Percentiles rank a stretch among this genome's conserved stretches.
phyloP scores from a whole-genome alignment of 2,329 filamentous ascomycete genomes.

The Colletotrichum cereale region DNA sequence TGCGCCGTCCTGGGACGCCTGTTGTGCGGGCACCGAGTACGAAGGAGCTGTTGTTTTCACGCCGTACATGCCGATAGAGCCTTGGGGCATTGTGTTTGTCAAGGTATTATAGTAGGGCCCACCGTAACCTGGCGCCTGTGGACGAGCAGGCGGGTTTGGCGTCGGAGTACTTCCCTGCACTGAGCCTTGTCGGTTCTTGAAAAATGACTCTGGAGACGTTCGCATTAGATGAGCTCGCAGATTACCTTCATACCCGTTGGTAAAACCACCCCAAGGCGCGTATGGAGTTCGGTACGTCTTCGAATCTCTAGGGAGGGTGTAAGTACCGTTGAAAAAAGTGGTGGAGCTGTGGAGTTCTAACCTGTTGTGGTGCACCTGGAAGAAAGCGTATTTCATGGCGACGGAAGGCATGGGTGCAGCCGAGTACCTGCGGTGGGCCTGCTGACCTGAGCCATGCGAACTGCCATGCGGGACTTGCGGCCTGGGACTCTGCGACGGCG shows the following conservation, averaged over 20 bases:
- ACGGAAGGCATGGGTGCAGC: conserved; percentile 48
- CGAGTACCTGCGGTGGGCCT: conserved; percentile 39
- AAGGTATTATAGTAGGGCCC: conserved; percentile 34
- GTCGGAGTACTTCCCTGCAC: conserved; percentile 38
- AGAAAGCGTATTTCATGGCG: conserved; percentile 68
- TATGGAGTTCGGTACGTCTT: conserved; percentile 72
- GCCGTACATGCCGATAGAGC: conserved; percentile 39
- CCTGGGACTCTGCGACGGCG: conserved; percentile 18
- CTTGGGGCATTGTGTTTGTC: conserved; percentile 24
- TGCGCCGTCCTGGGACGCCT: conserved; percentile 15
- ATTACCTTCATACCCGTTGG: conserved; percentile 71
- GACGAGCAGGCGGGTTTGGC: neutral
- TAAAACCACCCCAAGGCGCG: conserved; percentile 67
- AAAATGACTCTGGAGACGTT: conserved; percentile 53
- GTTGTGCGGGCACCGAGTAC: conserved; percentile 31
- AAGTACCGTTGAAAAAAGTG: neutral
- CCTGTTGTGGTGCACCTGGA: conserved; percentile 72
- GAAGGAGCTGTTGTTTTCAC: conserved; percentile 38
- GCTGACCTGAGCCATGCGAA: conserved; percentile 25
- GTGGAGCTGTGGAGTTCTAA: conserved; percentile 47
- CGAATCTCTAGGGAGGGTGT: conserved; percentile 58
- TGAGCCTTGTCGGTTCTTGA: conserved; percentile 42
- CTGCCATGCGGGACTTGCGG: conserved; percentile 1
- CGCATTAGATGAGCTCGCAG: conserved; percentile 59
- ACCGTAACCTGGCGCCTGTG: conserved; percentile 12